Base-by-base conservation (phyloP, 768 basidiomycete species). In the Crassisporium funariophilum region DNA sequence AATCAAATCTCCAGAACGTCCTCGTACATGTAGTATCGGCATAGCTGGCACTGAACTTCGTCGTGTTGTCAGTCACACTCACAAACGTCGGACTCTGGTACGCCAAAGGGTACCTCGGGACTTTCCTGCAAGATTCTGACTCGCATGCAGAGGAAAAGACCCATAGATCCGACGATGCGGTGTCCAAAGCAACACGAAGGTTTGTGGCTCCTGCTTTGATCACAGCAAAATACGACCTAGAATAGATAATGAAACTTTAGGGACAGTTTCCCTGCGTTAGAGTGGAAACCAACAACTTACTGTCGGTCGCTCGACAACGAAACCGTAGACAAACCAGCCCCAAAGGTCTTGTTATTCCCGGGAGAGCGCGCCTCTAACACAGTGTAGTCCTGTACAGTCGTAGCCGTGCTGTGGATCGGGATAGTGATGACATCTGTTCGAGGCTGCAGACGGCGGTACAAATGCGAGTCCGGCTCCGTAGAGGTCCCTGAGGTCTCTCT, bases 121-220 rank as follows among this genome's bases (percentile, higher is more conserved):
- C 70, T 3, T 61, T 54, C 36, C 70, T 68, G 64, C 89, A 91
- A 0, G 73, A 57, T n/a, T 60, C 55, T 10, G 81, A 74, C 21
- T 63, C 64, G 64, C 89, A 91, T 4, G 57, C 72, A 6, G 86
- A 83, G 12, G 87, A 84, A 35, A 80, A 58, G 15, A 91, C 52
- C 88, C 88, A 91, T 10, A 86, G 65, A 67, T 84, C 83, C 12
- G 84, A 71, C 6, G 88, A 90, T 13, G 74, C 89, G 1, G 88
- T 91, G 60, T 91, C 89, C 35, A 91, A 67, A 0, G 79, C 81
- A 15, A 83, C 79, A 12, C 87, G 82, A 55, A 89, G 84, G 56
- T 67, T 78, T 46, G 88, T 78, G 45, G 71, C 68, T 23, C 88
- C 89, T 20, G 75, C 69, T 52, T 77, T 64, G 46, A 90, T 73